Evolutionary conservation across 148 eudicot species (phyloP).

Genomic region (Silene conica): DNA sequence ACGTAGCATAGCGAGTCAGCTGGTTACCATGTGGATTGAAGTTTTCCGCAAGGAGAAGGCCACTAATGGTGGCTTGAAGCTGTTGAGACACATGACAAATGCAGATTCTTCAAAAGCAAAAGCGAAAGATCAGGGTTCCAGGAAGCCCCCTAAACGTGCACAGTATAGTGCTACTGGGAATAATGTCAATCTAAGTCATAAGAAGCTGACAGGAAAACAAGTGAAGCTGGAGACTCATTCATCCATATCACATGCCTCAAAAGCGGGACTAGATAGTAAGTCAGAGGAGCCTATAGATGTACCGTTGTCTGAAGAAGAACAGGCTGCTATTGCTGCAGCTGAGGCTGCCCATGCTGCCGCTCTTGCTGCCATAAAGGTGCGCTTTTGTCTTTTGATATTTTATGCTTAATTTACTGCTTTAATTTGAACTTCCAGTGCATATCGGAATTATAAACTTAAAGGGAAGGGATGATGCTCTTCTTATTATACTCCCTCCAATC

Average conservation of each 20-base stretch:
- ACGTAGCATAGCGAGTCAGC: constrained; percentile 94
- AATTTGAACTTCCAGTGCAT: background rate
- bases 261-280: constrained; percentile 34
- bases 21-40: constrained; percentile 92
- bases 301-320: constrained; percentile 77
- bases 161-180: constrained; percentile 40
- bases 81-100: constrained; percentile 52
- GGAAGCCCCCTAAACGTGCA: constrained; percentile 56
- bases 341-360: constrained; percentile 93
- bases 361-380: constrained; percentile 87
- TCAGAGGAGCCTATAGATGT: constrained; percentile 37
- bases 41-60: constrained; percentile 96
- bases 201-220: constrained; percentile 45
- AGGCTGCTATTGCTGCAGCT: constrained; percentile 83
- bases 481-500: too few relatives aligned
- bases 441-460: background rate
- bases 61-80: constrained; percentile 60
- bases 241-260: constrained; percentile 44
- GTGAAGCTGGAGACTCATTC: constrained; percentile 43
- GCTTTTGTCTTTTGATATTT: constrained; percentile 16
- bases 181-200: constrained; percentile 34
- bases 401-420: background rate
- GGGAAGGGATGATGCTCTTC: background rate
- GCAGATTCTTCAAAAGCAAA: constrained; percentile 53
- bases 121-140: constrained; percentile 37